A percentile compares a stretch with the other conserved stretches of the same genome.
These are phyloP conservation scores for Podaxis sp. DNA, from an alignment of 768 basidiomycete species.

Conservation along the genomic window DNA sequence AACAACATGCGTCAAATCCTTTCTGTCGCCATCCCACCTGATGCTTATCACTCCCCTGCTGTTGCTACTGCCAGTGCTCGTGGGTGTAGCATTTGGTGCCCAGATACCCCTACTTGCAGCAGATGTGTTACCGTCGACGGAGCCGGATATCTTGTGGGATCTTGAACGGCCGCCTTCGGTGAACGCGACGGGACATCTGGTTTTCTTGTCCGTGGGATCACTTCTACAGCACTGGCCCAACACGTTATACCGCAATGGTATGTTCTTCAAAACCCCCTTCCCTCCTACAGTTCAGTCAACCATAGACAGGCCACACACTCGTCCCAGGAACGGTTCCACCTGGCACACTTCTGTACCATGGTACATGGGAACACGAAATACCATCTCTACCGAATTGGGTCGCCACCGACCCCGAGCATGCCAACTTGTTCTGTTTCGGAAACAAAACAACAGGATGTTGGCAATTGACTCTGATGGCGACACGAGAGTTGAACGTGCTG, in stretches of 20 bases:
- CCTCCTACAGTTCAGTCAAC: not conserved
- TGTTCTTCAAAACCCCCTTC: not conserved
- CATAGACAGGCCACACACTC: not conserved
- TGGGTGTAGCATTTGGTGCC: not conserved
- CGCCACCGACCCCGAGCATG: constrained; percentile 15
- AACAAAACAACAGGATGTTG: constrained; percentile 29
- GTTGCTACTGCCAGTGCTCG: not conserved
- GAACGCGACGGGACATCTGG: not conserved
- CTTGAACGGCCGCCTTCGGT: not conserved
- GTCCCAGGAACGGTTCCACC: not conserved
- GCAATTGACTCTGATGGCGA: constrained; percentile 39
- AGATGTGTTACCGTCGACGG: not conserved
- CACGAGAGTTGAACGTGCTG: constrained; percentile 42
- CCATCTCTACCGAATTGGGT: constrained; percentile 1
- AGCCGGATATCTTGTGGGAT: not conserved
- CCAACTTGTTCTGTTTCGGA: not conserved
- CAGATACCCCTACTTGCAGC: not conserved
- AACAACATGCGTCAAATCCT: no score
- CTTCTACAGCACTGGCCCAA: not conserved
- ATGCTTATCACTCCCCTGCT: not conserved
- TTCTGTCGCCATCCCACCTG: not conserved
- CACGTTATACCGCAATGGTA: not conserved
- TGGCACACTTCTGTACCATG: not conserved
- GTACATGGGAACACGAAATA: not conserved
- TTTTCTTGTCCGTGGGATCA: not conserved